Conservation (phyloP, 306 rosid genomes). For the Amphicarpaea edgeworthii region DNA sequence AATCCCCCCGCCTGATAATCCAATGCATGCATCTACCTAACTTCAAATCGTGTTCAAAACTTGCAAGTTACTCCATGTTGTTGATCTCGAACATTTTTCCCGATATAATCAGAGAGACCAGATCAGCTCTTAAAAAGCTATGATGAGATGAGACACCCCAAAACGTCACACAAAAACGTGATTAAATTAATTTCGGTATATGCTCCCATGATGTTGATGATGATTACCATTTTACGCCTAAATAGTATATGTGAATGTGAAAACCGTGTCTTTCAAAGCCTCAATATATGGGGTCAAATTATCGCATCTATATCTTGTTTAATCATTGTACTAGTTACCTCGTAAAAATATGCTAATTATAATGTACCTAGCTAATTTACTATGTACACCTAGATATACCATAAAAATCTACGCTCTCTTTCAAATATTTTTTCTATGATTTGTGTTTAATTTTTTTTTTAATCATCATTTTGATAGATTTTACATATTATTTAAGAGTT, state of each 20-base stretch:
- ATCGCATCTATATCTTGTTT: constrained; percentile 6
- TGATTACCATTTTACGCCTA: constrained; percentile 42
- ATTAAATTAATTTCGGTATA: not conserved
- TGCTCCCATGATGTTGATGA: constrained; percentile 23
- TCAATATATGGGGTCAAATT: constrained; percentile 22
- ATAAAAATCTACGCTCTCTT: too few species aligned
- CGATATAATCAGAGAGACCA: constrained; percentile 42
- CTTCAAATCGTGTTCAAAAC: constrained; percentile 15
- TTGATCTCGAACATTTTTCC: not conserved
- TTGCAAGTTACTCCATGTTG: constrained; percentile 42
- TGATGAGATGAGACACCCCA: constrained; percentile 42
- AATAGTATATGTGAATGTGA: constrained; percentile 31
- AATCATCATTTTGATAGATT: too few species aligned
- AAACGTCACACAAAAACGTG: constrained; percentile 29
- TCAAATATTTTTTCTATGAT: too few species aligned
- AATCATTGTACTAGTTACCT: constrained; percentile 37
- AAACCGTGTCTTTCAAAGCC: not conserved
- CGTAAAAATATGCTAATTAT: constrained; percentile 17
- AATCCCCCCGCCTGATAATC: constrained; percentile 36
- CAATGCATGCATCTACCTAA: constrained; percentile 49
- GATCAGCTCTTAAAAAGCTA: constrained; percentile 32
- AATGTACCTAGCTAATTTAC: not conserved
- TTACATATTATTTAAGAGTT: too few species aligned
- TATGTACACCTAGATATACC: too few species aligned
- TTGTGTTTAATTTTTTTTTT: too few species aligned